Conservation (phyloP, 164 flowering plant species). For the Berberis thunbergii region DNA sequence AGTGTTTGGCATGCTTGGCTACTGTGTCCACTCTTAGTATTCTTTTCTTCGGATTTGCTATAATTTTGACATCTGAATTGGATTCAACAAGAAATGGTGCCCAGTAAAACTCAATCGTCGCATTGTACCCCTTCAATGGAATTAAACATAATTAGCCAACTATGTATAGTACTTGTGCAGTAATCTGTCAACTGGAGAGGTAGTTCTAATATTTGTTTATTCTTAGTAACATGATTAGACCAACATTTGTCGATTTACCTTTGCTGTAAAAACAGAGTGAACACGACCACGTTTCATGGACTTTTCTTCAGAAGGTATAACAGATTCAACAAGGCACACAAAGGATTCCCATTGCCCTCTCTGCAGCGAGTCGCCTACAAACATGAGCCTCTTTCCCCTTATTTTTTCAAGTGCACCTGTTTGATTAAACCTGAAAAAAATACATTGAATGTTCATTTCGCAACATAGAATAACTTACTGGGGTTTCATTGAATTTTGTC, state of each 20-base stretch:
- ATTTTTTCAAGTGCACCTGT: slow-evolving; percentile 44
- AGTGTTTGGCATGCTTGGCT: slow-evolving; percentile 59
- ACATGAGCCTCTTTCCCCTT: slow-evolving; percentile 77
- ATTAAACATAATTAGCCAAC: background rate
- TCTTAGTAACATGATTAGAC: no score
- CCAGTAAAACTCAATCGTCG: slow-evolving; percentile 89
- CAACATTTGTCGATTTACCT: slow-evolving; percentile 28
- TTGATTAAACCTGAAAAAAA: slow-evolving; percentile 54
- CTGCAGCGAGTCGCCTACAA: slow-evolving; percentile 87
- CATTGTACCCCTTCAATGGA: slow-evolving; percentile 25
- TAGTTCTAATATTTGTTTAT: no score
- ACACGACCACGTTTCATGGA: slow-evolving; percentile 46
- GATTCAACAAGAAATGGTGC: slow-evolving; percentile 83
- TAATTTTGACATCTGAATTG: slow-evolving; percentile 51
- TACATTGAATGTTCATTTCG: no score
- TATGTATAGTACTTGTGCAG: no score
- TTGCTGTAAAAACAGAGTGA: slow-evolving; percentile 59
- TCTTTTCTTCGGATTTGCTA: slow-evolving; percentile 59
- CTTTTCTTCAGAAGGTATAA: slow-evolving; percentile 48
- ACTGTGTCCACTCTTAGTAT: slow-evolving; percentile 72
- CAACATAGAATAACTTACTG: no score
- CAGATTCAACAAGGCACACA: slow-evolving; percentile 66
- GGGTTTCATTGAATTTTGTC: no score
- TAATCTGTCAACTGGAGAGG: no score
- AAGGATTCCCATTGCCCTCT: slow-evolving; percentile 88